Conservation (phyloP, 2,329 filamentous ascomycete species). For the Scytalidium lignicola region DNA sequence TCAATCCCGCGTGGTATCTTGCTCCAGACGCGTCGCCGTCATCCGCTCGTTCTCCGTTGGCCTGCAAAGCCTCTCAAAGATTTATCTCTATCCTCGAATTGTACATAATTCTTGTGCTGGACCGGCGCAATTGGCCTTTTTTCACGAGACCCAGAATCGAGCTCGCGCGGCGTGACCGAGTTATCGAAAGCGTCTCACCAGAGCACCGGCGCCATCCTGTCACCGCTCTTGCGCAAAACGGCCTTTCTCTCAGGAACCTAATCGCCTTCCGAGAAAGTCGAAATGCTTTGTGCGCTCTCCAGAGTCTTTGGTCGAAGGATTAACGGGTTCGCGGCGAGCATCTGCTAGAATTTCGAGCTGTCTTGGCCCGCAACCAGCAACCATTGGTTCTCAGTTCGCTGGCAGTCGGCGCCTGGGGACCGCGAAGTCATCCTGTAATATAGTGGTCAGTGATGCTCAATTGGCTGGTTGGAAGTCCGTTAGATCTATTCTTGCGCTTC, state of each 20-base stretch:
- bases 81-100: background rate
- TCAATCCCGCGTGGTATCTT: background rate
- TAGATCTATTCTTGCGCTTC: constrained; percentile 8
- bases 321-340: constrained; percentile 20
- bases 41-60: background rate
- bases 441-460: constrained; percentile 26
- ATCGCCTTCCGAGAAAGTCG: constrained; percentile 20
- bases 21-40: background rate
- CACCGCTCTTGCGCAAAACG: constrained; percentile 16
- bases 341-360: constrained; percentile 20
- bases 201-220: background rate
- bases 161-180: background rate
- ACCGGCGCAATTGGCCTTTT: background rate
- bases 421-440: constrained; percentile 21
- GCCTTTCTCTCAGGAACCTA: constrained; percentile 18
- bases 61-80: background rate
- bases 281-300: constrained; percentile 27
- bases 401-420: constrained; percentile 16
- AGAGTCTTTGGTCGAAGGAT: constrained; percentile 23
- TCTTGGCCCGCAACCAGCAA: constrained; percentile 12
- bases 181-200: background rate
- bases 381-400: constrained; percentile 18
- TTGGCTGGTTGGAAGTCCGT: constrained; percentile 12
- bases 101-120: background rate
- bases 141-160: background rate